Evolutionary conservation across 179 eudicot species (phyloP).

Genomic region (Spinacia oleracea): DNA sequence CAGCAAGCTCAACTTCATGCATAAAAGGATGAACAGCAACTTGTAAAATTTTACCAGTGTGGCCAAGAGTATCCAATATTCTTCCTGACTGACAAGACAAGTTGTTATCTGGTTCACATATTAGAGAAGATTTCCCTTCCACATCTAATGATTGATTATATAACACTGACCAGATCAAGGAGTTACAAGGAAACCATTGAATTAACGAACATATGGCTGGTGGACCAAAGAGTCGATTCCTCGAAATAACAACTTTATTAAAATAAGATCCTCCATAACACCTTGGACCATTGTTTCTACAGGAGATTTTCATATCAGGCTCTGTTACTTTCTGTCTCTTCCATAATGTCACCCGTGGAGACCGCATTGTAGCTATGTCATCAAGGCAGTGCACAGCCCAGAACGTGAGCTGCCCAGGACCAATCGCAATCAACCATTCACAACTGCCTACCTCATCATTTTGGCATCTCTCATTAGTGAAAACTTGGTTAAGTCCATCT

Average conservation of each 20-base stretch:
- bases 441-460: constrained; percentile 65
- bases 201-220: constrained; percentile 71
- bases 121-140: constrained; percentile 32
- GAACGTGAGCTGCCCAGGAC: constrained; percentile 64
- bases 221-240: constrained; percentile 61
- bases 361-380: constrained; percentile 73
- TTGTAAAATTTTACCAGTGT: constrained; percentile 69
- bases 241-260: constrained; percentile 57
- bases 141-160: constrained; percentile 35
- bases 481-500: constrained; percentile 36
- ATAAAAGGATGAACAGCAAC: constrained; percentile 67
- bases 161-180: constrained; percentile 52
- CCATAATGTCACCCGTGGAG: constrained; percentile 86
- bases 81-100: constrained; percentile 47
- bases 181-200: constrained; percentile 52
- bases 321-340: constrained; percentile 50
- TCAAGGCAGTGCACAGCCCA: constrained; percentile 98
- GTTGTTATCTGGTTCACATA: constrained; percentile 33
- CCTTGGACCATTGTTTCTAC: constrained; percentile 10
- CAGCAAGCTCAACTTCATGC: constrained; percentile 59
- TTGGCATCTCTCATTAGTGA: constrained; percentile 39
- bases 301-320: constrained; percentile 28
- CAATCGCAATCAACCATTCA: constrained; percentile 91
- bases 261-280: constrained; percentile 37
- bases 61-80: constrained; percentile 63